These are phyloP conservation scores for Fusarium haematococcum DNA, from an alignment of 2,329 filamentous ascomycete species.

Conservation along the genomic window DNA sequence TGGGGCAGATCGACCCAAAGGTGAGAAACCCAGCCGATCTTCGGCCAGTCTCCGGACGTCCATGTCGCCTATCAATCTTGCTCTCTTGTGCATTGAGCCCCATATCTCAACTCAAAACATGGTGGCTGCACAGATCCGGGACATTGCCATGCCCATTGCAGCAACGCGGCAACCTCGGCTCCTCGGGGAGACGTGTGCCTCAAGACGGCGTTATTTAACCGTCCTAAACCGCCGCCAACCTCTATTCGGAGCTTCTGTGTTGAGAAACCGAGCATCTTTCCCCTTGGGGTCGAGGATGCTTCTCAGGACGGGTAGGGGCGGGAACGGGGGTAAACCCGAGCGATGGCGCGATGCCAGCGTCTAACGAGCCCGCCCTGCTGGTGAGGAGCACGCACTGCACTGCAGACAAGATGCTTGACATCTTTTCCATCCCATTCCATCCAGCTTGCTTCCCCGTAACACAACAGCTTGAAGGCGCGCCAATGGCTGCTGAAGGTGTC, in stretches of 20 bases:
- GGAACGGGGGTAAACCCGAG: background rate
- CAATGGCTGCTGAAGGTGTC: background rate
- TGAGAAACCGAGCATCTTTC: background rate
- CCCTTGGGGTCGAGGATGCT: constrained; percentile 5
- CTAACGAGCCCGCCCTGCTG: background rate
- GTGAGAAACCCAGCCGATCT: constrained; percentile 10
- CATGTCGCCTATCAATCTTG: constrained; percentile 4
- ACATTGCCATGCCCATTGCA: background rate
- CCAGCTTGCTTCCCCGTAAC: background rate
- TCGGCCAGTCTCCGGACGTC: constrained; percentile 33
- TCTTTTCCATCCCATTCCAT: background rate
- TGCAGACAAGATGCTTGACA: background rate
- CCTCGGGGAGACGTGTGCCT: constrained; percentile 12
- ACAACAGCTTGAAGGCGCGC: constrained; percentile 7
- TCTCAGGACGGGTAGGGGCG: constrained; percentile 3
- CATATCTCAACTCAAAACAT: constrained; percentile 21
- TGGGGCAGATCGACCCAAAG: constrained; percentile 1
- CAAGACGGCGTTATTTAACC: constrained; percentile 9
- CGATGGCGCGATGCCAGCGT: constrained; percentile 3
- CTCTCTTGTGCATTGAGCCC: background rate
- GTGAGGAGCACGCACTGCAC: background rate
- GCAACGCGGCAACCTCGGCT: constrained; percentile 29
- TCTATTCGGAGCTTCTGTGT: constrained; percentile 1
- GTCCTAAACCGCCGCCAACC: constrained; percentile 30
- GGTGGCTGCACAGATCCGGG: constrained; percentile 20